phyloP scores from a whole-genome alignment of 192 early-diverging fungal genomes.

The Mortierella claussenii region DNA sequence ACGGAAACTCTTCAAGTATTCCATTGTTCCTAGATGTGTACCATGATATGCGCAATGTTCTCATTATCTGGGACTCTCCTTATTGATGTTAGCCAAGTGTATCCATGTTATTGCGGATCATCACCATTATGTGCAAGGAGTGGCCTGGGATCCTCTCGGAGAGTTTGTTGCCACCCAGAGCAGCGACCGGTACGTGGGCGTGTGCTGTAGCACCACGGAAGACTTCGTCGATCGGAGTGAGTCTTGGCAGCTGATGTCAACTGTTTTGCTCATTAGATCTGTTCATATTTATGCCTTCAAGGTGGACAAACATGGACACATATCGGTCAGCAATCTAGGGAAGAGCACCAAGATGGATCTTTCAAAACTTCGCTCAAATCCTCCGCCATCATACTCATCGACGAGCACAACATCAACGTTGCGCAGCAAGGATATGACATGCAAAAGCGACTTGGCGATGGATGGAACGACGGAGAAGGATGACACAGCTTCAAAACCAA shows the following conservation, averaged over 20 bases:
- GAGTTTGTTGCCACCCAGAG: conserved; percentile 91
- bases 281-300: conserved; percentile 58
- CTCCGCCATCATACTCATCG: background rate
- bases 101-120: conserved; percentile 85
- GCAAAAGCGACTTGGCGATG: background rate
- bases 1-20: background rate
- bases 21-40: background rate
- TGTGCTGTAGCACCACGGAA: no score
- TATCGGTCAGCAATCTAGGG: conserved; percentile 30
- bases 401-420: background rate
- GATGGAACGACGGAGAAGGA: conserved; percentile 28
- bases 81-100: conserved; percentile 64
- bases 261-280: conserved; percentile 45
- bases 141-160: conserved; percentile 93
- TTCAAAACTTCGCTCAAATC: conserved; percentile 32
- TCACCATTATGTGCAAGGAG: conserved; percentile 95
- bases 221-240: background rate
- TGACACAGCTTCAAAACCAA: conserved; percentile 19
- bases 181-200: conserved; percentile 80
- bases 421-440: background rate
- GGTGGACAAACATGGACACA: conserved; percentile 34
- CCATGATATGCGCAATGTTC: no score
- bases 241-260: no score
- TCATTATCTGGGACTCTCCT: no score
- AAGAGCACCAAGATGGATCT: conserved; percentile 48